Evolutionary conservation across 768 basidiomycete genomes (phyloP), one percentile per base, ranked within the genome.

Genomic region (Pilatotrama ljubarskyi): DNA sequence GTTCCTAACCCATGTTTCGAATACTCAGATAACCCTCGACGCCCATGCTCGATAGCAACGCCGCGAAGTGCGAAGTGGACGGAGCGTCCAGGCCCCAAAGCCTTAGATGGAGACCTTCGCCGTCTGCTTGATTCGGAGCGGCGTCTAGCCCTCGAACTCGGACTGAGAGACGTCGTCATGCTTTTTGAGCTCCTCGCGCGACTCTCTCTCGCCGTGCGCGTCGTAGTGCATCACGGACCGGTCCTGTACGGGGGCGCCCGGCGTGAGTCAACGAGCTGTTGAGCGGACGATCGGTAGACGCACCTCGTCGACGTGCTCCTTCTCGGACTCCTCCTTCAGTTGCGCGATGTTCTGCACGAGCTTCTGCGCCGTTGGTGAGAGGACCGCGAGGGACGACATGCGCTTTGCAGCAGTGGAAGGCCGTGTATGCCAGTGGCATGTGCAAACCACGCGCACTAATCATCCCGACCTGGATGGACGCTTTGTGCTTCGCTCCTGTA

Each of bases 361-460:
- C 64, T 80, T 75, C 52, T 78, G 78, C 2, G 80, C 79, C 41
- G 77, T 77, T 2, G 75, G 68, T 25, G 76, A 71, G 43, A 81
- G 73, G 37, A 68, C 65, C 1, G 80, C 82, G 35, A 89, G 77
- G 35, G 80, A 75, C 17, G 87, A 80, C 87, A 96, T 87, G 59
- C 93, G 80, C 66, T 86, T 87, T 86, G 59, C 98, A 95, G 24
- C 93, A 86, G 73, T 98, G 95, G 71, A 99, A 99, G 0, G 97
- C 96, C 5, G 97, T 99, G 78, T 98, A 95, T 2, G 92, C 90
- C 68, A 77, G 76, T 26, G 24, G 35, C n/a, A 37, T 48, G 43
- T 49, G n/a, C n/a, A n/a, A n/a, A n/a, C n/a, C n/a, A n/a, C n/a
- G n/a, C n/a, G n/a, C n/a, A n/a, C n/a, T n/a, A n/a, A n/a, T n/a